Base-by-base conservation (phyloP, 2,329 filamentous ascomycete species). In the Colletotrichum lini region DNA sequence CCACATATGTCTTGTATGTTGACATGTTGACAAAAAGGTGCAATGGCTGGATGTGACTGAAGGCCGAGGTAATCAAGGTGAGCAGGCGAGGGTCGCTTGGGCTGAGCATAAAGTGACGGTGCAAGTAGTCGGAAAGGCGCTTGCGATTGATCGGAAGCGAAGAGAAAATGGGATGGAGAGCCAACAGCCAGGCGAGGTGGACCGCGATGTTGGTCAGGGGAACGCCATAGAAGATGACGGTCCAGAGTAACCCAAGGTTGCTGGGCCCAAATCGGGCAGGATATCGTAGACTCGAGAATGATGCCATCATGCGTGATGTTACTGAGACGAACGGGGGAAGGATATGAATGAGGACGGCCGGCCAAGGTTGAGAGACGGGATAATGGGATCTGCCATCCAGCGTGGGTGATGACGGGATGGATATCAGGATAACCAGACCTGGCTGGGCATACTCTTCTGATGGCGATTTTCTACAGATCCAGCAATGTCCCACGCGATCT, bases 21-120 rank as follows among this genome's bases (percentile, higher is more conserved):
- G 68, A 59, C 65, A 71, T 58, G 30, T 71, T 71, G 65, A 68
- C 68, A 15, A 71, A 59, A 0, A 71, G 53, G 4, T 71, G 68
- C 26, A 71, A 40, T 13, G 68, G 65, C 40, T 68, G 68, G 18
- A 63, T 68, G 52, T 71, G 68, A 23, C 68, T 71, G 21, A 71
- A 68, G 30, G 65, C 58, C 12, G 68, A 68, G 23, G 68, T 71
- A 13, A 71, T 45, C 3, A 71, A 42, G 4, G 68, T 71, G 23
- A 64, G 12, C 7, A 56, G 40, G 9, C 45, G 65, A 44, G 60
- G 65, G 21, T 21, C 21, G 40, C 58, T 53, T 15, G 68, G 65
- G 16, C 45, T 63, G n/a, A 71, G 68, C 68, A 71, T 71, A 18
- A 71, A 63, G 47, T 68, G 53, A 23, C 49, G 44, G 21, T 59